phyloP scores from a whole-genome alignment of 1,284 basidiomycete genomes.

The Cutaneotrichosporon daszewskae region DNA sequence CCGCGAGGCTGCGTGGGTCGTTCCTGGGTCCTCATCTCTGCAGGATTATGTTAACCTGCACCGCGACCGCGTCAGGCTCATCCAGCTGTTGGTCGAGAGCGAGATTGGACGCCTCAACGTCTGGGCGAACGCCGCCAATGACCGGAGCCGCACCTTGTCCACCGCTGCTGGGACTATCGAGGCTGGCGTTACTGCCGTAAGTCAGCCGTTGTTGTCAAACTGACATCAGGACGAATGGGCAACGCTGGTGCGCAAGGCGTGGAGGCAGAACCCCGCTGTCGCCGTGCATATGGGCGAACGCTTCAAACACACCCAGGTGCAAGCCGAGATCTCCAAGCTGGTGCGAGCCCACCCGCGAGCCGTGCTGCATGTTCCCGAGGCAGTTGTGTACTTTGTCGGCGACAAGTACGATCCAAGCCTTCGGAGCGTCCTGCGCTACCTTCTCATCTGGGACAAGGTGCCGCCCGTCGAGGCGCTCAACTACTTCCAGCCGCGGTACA shows the following conservation, averaged over 20 bases:
- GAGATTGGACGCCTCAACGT: conserved; percentile 81
- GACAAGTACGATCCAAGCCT: conserved; percentile 55
- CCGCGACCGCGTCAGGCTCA: conserved; percentile 61
- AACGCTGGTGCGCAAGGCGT: conserved; percentile 63
- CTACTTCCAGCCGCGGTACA: conserved; percentile 78
- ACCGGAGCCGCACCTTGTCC: conserved; percentile 52
- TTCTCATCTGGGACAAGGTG: conserved; percentile 82
- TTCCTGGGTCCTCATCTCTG: conserved; percentile 33
- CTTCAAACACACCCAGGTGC: conserved; percentile 63
- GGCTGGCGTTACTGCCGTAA: not conserved
- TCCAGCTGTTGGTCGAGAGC: conserved; percentile 80
- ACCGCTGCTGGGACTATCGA: not conserved
- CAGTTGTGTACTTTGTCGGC: conserved; percentile 71
- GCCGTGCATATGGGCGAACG: conserved; percentile 79
- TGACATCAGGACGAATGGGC: conserved; percentile 61
- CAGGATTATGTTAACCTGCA: conserved; percentile 59
- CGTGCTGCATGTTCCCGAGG: conserved; percentile 71
- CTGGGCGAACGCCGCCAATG: conserved; percentile 84
- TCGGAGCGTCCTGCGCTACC: conserved; percentile 54
- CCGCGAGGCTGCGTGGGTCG: conserved; percentile 49
- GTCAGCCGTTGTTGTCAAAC: not conserved
- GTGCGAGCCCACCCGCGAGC: conserved; percentile 68
- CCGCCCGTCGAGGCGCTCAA: conserved; percentile 80
- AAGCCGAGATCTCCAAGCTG: conserved; percentile 66
- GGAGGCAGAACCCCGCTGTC: conserved; percentile 77